Evolutionary conservation across 2,329 filamentous ascomycete genomes (phyloP).

Genomic region (Dryadomyces quercus-mongolicae): DNA sequence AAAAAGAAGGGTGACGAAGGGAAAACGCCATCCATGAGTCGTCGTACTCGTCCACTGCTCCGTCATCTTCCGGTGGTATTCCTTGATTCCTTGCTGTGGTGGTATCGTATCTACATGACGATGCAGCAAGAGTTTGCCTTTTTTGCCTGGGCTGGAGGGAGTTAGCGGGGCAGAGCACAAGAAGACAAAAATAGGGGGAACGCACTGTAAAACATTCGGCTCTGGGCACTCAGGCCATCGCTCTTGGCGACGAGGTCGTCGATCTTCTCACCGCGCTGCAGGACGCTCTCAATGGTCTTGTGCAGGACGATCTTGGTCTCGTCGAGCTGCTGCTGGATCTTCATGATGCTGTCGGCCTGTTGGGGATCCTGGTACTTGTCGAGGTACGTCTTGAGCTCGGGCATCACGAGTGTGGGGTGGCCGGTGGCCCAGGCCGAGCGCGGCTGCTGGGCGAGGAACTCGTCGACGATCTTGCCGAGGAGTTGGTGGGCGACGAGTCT

Average conservation of each 20-base stretch:
- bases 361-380: slow-evolving; percentile 70
- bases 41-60: not conserved
- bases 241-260: slow-evolving; percentile 90
- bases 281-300: slow-evolving; percentile 81
- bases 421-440: slow-evolving; percentile 51
- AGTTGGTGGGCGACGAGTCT: slow-evolving; percentile 70
- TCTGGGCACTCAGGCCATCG: slow-evolving; percentile 77
- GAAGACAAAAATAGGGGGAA: not conserved
- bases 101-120: slow-evolving; percentile 40
- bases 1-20: too few species aligned
- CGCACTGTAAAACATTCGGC: slow-evolving; percentile 89
- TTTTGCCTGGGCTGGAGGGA: slow-evolving; percentile 50
- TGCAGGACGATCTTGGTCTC: slow-evolving; percentile 96
- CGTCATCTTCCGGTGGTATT: too few species aligned
- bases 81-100: too few species aligned
- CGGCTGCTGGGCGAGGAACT: slow-evolving; percentile 63
- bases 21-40: not conserved
- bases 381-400: slow-evolving; percentile 67
- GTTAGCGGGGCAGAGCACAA: not conserved
- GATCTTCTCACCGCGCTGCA: slow-evolving; percentile 93
- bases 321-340: slow-evolving; percentile 92
- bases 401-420: slow-evolving; percentile 26
- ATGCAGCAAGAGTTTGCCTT: slow-evolving; percentile 70
- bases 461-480: slow-evolving; percentile 75
- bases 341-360: slow-evolving; percentile 81